A percentile compares a stretch with the other conserved stretches of the same genome.
Conservation (phyloP, 129 eudicot species). For the Artemisia annua region DNA sequence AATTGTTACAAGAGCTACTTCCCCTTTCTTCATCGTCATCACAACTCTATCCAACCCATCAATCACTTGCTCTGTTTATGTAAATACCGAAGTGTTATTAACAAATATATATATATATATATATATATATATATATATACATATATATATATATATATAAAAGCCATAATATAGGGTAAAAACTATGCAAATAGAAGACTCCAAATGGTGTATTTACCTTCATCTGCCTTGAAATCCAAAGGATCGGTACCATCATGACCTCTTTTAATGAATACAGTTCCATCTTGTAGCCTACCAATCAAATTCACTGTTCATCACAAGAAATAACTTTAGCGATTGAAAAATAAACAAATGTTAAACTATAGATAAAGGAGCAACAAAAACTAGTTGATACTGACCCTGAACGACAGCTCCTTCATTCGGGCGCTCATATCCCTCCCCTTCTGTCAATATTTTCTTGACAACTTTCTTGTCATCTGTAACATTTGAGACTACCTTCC, state of each 20-base stretch:
- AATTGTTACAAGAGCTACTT: constrained; percentile 62
- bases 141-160: too few relatives aligned
- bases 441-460: constrained; percentile 90
- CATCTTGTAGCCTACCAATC: constrained; percentile 80
- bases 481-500: constrained; percentile 75
- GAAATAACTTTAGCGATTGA: constrained; percentile 15
- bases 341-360: neutral
- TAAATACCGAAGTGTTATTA: neutral
- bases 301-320: constrained; percentile 54
- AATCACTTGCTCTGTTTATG: constrained; percentile 79
- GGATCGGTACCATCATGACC: constrained; percentile 67
- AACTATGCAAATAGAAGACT: neutral
- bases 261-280: constrained; percentile 64
- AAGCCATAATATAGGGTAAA: neutral
- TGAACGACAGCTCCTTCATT: constrained; percentile 89
- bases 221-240: constrained; percentile 82
- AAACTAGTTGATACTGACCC: constrained; percentile 28
- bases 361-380: neutral
- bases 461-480: constrained; percentile 90
- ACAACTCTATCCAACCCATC: constrained; percentile 90
- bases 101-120: too few relatives aligned
- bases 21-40: constrained; percentile 92
- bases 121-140: too few relatives aligned
- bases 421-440: constrained; percentile 42
- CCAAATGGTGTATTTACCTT: constrained; percentile 40